Evolutionary conservation across 371 early-diverging fungal species (phyloP).

Genomic region (Chytridiales sp.): DNA sequence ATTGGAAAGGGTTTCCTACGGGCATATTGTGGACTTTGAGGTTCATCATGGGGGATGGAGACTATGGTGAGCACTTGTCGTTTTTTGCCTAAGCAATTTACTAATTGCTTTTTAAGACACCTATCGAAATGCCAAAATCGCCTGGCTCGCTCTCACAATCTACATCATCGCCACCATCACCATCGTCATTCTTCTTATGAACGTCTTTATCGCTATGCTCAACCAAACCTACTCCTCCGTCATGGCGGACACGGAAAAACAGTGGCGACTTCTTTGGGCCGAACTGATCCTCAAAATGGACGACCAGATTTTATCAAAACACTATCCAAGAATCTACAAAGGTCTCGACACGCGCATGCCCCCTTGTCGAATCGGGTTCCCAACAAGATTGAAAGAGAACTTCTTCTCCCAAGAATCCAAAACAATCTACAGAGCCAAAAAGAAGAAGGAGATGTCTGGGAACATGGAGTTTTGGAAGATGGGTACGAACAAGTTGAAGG

Average conservation of each 20-base stretch:
- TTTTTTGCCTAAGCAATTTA: not conserved
- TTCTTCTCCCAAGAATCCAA: no score
- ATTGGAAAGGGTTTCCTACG: conserved; percentile 17
- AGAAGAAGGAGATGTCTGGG: no score
- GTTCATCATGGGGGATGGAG: conserved; percentile 4
- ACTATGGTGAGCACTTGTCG: conserved; percentile 10
- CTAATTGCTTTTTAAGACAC: conserved; percentile 11
- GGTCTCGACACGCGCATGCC: no score
- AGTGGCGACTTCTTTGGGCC: conserved; percentile 15
- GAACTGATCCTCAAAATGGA: conserved; percentile 14
- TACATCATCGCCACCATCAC: conserved; percentile 15
- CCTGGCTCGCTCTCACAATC: not conserved
- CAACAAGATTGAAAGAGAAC: no score
- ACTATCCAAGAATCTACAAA: no score
- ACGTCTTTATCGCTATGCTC: conserved; percentile 36
- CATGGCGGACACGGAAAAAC: not conserved
- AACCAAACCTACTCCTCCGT: conserved; percentile 22
- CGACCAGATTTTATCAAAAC: no score
- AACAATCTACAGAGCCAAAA: no score
- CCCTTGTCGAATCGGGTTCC: no score
- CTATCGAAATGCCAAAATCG: conserved; percentile 12
- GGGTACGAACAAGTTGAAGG: no score
- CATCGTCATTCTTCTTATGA: conserved; percentile 25
- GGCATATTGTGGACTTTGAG: conserved; percentile 18
- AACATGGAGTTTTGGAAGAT: no score